Evolutionary conservation across 805 yeast species (phyloP), one percentile per base, ranked within the genome.

Genomic region (Scheffersomyces stipitis): DNA sequence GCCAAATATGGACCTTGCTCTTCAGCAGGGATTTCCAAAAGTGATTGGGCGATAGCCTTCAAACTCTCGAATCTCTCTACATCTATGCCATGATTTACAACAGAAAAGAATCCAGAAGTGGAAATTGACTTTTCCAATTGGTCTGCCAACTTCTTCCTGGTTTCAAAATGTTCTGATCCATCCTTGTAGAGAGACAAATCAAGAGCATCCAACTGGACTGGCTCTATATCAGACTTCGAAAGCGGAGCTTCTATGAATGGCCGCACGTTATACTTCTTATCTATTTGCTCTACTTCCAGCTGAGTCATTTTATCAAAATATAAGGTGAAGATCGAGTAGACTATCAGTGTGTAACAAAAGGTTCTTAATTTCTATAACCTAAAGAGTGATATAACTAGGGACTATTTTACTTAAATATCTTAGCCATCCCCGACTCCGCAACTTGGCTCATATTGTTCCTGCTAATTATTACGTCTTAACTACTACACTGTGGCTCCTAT

Each of bases 201-300:
- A 17, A 41, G 28, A 8, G 40, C 36, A 3, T 36, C 39, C 29
- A 41, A 28, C 17, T 32, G 32, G 15, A 41, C 22, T 10, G 37
- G 28, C 8, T 41, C 36, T n/a, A 30, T 26, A 9, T 13, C 16
- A 7, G 27, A 22, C 17, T 27, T 26, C 14, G 42, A 29, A 12
- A 31, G 28, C 3, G 33, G 38, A 3, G 42, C 45, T 24, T 41
- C 42, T 3, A 35, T 18, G 23, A 38, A 41, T 12, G 45, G 45
- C 20, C 40, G 18, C 17, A 41, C 41, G 36, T 41, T 41, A 23
- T 41, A 36, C 30, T 32, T 33, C 27, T 22, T 26, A 31, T 41
- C 42, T 15, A 41, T 32, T 17, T 32, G 40, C 12, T 17, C 18
- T 7, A 24, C 8, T 14, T 7, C 15, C 16, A 20, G 24, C 24